Evolutionary conservation across 2,329 filamentous ascomycete species (phyloP).

Genomic region (Chaetomium globosum): DNA sequence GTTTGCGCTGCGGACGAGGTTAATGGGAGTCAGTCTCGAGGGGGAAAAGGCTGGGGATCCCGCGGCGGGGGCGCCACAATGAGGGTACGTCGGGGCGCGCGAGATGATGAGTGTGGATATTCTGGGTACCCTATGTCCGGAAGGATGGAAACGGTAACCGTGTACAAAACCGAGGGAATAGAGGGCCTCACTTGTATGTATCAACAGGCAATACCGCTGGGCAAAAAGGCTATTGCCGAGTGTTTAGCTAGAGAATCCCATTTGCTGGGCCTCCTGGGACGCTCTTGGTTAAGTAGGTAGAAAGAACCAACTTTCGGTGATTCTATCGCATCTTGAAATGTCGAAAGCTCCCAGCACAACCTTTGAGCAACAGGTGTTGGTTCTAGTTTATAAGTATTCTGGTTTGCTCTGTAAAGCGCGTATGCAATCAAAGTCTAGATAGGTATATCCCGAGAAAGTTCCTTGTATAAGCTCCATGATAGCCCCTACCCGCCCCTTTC

Average conservation of each 20-base stretch:
- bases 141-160: slow-evolving; percentile 5
- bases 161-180: slow-evolving; percentile 15
- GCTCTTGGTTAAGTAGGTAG: not conserved
- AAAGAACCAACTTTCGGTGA: not conserved
- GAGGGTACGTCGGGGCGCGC: not conserved
- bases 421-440: not conserved
- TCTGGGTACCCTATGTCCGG: not conserved
- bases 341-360: not conserved
- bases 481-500: slow-evolving; percentile 73
- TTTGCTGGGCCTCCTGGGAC: not conserved
- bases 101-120: not conserved
- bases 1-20: slow-evolving; percentile 27
- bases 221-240: slow-evolving; percentile 5
- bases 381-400: not conserved
- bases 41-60: slow-evolving; percentile 1
- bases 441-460: not conserved
- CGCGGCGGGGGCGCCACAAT: slow-evolving; percentile 7
- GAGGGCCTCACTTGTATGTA: slow-evolving; percentile 25
- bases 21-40: slow-evolving; percentile 7
- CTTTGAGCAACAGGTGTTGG: too few relatives aligned
- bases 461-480: not conserved
- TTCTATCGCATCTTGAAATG: not conserved
- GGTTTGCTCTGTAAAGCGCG: not conserved
- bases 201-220: slow-evolving; percentile 10
- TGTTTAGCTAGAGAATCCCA: slow-evolving; percentile 2